A percentile compares a stretch with the other conserved stretches of the same genome.
Conservation (phyloP, 768 basidiomycete species). For the Tremella fuciformis region DNA sequence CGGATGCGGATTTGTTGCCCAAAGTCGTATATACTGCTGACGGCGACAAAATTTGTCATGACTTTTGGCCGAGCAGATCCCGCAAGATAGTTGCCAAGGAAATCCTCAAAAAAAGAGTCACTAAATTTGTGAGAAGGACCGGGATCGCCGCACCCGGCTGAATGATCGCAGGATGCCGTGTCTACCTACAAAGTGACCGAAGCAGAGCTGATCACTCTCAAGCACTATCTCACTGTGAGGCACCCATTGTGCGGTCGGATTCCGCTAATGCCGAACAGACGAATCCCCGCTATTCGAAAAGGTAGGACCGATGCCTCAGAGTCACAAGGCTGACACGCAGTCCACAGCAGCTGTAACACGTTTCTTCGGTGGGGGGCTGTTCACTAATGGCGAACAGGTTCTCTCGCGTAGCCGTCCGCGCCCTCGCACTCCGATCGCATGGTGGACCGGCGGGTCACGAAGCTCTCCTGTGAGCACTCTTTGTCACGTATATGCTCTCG, state of each 20-base stretch:
- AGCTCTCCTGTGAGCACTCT: slow-evolving; percentile 19
- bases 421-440: slow-evolving; percentile 23
- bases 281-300: slow-evolving; percentile 18
- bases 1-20: slow-evolving; percentile 1
- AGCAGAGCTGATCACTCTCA: slow-evolving; percentile 25
- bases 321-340: slow-evolving; percentile 2
- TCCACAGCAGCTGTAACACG: slow-evolving; percentile 16
- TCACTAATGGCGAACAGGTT: slow-evolving; percentile 22
- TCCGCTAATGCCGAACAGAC: slow-evolving; percentile 6
- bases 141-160: neutral
- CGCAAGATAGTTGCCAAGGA: neutral
- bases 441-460: slow-evolving; percentile 18
- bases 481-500: neutral
- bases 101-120: slow-evolving; percentile 2
- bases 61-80: slow-evolving; percentile 14
- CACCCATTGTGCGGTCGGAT: too few relatives aligned
- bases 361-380: too few relatives aligned
- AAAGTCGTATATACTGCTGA: neutral
- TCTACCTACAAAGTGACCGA: slow-evolving; percentile 22
- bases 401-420: slow-evolving; percentile 20
- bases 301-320: slow-evolving; percentile 3
- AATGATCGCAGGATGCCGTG: slow-evolving; percentile 21
- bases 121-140: slow-evolving; percentile 12
- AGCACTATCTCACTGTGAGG: slow-evolving; percentile 24
- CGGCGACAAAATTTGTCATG: neutral